Evolutionary conservation across 495 filamentous ascomycete species (phyloP).

Genomic region (Penicillium samsonianum): DNA sequence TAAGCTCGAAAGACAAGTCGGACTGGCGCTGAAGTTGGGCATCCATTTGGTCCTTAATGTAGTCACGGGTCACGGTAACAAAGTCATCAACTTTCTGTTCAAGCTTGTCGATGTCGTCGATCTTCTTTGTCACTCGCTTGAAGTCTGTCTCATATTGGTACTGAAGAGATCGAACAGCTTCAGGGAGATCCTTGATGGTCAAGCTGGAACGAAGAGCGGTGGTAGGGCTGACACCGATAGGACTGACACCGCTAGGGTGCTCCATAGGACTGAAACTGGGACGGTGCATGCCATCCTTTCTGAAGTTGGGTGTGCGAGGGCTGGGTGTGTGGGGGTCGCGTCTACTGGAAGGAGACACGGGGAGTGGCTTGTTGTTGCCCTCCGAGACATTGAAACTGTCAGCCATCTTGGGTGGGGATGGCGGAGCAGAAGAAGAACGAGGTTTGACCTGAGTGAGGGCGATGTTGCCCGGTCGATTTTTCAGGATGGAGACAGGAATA

Average conservation of each 20-base stretch:
- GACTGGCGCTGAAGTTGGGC: not conserved
- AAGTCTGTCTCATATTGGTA: not conserved
- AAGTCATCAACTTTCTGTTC: not conserved
- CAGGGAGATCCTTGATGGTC: not conserved
- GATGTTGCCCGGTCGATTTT: not conserved
- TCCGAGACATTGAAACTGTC: not conserved
- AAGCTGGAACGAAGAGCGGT: not conserved
- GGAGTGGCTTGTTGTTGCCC: slow-evolving; percentile 1
- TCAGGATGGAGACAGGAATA: not conserved
- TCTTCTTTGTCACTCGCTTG: not conserved
- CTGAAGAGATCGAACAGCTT: not conserved
- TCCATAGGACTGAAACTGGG: not conserved
- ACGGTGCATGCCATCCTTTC: not conserved
- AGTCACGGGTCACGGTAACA: not conserved
- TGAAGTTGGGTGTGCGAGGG: not conserved
- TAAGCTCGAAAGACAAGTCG: not conserved
- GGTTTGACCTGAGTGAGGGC: not conserved
- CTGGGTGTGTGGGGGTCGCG: not conserved
- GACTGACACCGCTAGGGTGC: too few species aligned
- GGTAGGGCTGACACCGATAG: too few species aligned
- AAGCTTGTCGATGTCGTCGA: not conserved
- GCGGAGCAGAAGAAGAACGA: not conserved
- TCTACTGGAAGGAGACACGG: not conserved
- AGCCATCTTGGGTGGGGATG: slow-evolving; percentile 1
- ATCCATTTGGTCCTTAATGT: not conserved